Percentiles rank a stretch among this genome's conserved stretches.
Conservation (phyloP, 306 rosid genomes). For the Rosa rugosa region DNA sequence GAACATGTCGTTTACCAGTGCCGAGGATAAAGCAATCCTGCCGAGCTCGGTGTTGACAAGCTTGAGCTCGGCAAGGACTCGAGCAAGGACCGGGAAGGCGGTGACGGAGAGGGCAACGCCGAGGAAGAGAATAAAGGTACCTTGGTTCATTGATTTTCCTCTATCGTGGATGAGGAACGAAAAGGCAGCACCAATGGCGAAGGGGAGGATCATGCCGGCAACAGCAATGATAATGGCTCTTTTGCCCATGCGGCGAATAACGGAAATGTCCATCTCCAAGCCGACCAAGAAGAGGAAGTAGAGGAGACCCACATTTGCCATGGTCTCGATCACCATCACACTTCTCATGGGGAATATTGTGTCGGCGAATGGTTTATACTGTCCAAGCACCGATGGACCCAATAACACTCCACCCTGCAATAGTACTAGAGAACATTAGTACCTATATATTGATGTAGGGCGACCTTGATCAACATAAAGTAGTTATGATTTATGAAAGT, state of each 20-base stretch:
- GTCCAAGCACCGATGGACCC: constrained; percentile 82
- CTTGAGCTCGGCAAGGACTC: constrained; percentile 77
- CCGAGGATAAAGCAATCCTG: constrained; percentile 61
- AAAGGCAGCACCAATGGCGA: constrained; percentile 40
- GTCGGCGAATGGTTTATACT: constrained; percentile 31
- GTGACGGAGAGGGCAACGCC: constrained; percentile 73
- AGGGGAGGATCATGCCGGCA: constrained; percentile 76
- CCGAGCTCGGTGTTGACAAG: constrained; percentile 76
- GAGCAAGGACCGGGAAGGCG: constrained; percentile 78
- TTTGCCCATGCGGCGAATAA: constrained; percentile 51
- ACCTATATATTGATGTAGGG: not conserved
- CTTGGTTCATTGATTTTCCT: not conserved
- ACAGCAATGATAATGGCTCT: constrained; percentile 54
- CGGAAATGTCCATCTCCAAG: constrained; percentile 76
- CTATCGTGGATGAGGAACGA: constrained; percentile 25
- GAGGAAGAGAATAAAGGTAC: constrained; percentile 53
- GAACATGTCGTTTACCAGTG: constrained; percentile 76
- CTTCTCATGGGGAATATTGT: constrained; percentile 65
- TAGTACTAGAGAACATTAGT: not conserved
- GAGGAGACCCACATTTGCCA: constrained; percentile 87
- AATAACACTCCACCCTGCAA: constrained; percentile 77
- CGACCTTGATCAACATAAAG: not conserved
- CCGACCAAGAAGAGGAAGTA: constrained; percentile 80
- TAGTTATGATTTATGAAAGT: not conserved
- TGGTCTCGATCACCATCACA: constrained; percentile 73